Conservation (phyloP, 306 rosid genomes). For the Crotalaria pallida region DNA sequence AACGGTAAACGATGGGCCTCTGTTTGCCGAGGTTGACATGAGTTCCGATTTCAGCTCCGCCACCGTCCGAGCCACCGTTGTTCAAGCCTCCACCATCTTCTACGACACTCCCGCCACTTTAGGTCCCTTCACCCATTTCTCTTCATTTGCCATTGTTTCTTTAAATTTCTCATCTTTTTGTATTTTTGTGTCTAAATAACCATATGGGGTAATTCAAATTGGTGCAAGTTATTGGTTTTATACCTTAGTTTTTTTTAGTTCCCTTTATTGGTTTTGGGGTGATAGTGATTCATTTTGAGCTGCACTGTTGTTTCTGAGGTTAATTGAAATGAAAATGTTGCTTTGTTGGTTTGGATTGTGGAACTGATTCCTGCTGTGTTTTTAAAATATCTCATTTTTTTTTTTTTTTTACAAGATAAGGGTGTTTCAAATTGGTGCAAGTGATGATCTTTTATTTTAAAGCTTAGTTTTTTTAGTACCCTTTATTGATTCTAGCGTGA, state of each 20-base stretch:
- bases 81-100: slow-evolving; percentile 88
- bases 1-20: slow-evolving; percentile 33
- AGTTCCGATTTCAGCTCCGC: slow-evolving; percentile 46
- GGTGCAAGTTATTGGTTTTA: not conserved
- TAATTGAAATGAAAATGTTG: too few species aligned
- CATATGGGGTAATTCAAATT: slow-evolving; percentile 13
- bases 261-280: too few species aligned
- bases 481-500: too few species aligned
- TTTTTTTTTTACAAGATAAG: too few species aligned
- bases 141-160: not conserved
- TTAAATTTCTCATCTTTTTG: not conserved
- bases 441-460: not conserved
- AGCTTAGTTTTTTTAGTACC: too few species aligned
- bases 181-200: not conserved
- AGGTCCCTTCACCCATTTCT: slow-evolving; percentile 29
- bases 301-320: too few species aligned
- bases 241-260: too few species aligned
- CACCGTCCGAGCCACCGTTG: slow-evolving; percentile 78
- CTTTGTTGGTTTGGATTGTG: too few species aligned
- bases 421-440: slow-evolving; percentile 1
- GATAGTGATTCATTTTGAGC: too few species aligned
- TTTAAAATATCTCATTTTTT: too few species aligned
- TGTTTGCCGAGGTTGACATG: slow-evolving; percentile 76
- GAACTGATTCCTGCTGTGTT: too few species aligned
- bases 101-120: slow-evolving; percentile 88